Evolutionary conservation across 2,329 filamentous ascomycete species (phyloP).

Genomic region (Cryphonectria carpinicola): DNA sequence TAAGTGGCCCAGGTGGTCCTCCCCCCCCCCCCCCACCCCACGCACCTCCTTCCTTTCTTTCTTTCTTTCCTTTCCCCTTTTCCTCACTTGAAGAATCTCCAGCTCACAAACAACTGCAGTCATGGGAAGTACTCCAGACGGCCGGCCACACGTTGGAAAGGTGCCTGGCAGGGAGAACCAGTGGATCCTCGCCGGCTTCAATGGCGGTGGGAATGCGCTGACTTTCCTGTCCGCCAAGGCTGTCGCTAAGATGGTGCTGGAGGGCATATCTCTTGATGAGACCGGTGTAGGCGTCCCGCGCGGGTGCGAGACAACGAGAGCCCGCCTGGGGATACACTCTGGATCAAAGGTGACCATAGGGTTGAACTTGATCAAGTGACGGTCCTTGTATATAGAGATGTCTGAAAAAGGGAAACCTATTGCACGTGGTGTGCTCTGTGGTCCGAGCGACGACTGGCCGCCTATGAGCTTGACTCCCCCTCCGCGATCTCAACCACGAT

Average conservation of each 20-base stretch:
- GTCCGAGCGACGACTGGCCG: too few species aligned
- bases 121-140: conserved; percentile 22
- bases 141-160: conserved; percentile 22
- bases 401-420: too few species aligned
- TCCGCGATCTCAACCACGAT: conserved; percentile 46
- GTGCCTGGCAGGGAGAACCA: conserved; percentile 20
- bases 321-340: conserved; percentile 8
- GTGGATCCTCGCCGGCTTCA: conserved; percentile 28
- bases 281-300: conserved; percentile 21
- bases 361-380: neutral
- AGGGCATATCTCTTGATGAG: conserved; percentile 12
- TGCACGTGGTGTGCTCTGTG: neutral
- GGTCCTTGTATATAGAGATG: neutral
- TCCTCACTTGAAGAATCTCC: neutral
- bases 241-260: conserved; percentile 20
- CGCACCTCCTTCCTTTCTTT: too few species aligned
- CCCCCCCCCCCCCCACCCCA: neutral
- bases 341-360: neutral
- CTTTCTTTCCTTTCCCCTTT: too few species aligned
- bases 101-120: conserved; percentile 19
- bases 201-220: conserved; percentile 27
- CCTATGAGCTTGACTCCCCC: conserved; percentile 11
- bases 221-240: conserved; percentile 24
- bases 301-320: conserved; percentile 20
- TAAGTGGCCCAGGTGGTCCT: conserved; percentile 18